Evolutionary conservation across 1,284 basidiomycete species (phyloP).

Genomic region (Pyrrhoderma lamaoense): DNA sequence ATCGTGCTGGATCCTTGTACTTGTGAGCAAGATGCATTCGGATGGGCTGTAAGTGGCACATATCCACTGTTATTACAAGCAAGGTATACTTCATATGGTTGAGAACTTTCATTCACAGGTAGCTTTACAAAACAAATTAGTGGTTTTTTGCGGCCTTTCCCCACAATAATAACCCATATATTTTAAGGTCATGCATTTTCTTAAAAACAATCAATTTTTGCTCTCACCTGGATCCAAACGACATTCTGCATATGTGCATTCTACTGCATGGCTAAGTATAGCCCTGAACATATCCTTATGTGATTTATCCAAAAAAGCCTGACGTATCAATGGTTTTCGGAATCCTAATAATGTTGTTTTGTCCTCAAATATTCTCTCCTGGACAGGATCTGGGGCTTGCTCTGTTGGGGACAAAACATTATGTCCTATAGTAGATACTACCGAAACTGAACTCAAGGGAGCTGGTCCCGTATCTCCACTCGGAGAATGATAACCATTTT

Average conservation of each 20-base stretch:
- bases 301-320: conserved; percentile 4
- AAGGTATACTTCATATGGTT: too few species aligned
- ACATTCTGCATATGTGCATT: conserved; percentile 12
- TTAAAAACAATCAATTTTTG: neutral
- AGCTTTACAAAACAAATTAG: neutral
- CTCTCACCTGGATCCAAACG: conserved; percentile 13
- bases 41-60: too few species aligned
- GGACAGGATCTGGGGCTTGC: conserved; percentile 3
- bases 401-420: neutral
- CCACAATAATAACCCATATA: neutral
- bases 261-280: conserved; percentile 12
- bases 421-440: neutral
- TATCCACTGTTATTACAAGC: too few species aligned
- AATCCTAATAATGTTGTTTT: conserved; percentile 8
- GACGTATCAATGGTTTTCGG: conserved; percentile 7
- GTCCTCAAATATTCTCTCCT: conserved; percentile 11
- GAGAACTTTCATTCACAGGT: neutral
- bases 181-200: neutral
- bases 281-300: conserved; percentile 7
- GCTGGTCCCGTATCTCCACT: neutral
- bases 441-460: neutral
- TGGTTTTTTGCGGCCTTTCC: conserved; percentile 3
- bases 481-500: neutral
- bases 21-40: too few species aligned
- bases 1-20: neutral